These are phyloP conservation scores for Wickerhamomyces chaumierensis DNA, from an alignment of 805 yeast genomes.

Conservation along the genomic window DNA sequence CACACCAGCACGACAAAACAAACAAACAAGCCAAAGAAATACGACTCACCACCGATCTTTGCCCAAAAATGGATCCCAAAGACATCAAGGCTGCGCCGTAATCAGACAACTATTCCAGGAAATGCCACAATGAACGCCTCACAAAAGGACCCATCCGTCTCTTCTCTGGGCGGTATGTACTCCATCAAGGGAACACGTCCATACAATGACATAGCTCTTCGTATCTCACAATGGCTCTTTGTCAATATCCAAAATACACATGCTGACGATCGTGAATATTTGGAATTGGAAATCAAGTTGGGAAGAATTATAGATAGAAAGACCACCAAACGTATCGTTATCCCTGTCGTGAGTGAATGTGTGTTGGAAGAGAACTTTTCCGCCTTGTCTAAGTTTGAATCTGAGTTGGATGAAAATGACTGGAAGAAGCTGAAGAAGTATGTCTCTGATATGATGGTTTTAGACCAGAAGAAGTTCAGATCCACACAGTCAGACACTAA, in stretches of 20 bases:
- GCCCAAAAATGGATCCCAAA: constrained; percentile 62
- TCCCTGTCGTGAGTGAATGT: constrained; percentile 63
- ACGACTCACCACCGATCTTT: constrained; percentile 67
- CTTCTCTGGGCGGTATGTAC: constrained; percentile 1
- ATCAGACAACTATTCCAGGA: constrained; percentile 1
- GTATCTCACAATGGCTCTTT: constrained; percentile 83
- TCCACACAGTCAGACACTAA: constrained; percentile 49
- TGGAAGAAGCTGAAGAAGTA: constrained; percentile 45
- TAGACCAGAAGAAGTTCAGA: constrained; percentile 43
- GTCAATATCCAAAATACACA: constrained; percentile 63
- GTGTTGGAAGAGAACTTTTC: constrained; percentile 39
- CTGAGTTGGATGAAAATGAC: constrained; percentile 55
- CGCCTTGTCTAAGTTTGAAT: constrained; percentile 44
- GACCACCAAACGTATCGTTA: constrained; percentile 46
- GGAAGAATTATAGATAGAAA: constrained; percentile 60
- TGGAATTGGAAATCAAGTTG: constrained; percentile 67
- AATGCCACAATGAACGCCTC: constrained; percentile 2
- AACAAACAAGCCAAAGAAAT: constrained; percentile 32
- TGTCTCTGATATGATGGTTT: constrained; percentile 41
- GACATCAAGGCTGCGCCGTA: constrained; percentile 19
- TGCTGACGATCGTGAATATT: constrained; percentile 36
- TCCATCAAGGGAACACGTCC: constrained; percentile 68
- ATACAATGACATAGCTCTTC: constrained; percentile 68
- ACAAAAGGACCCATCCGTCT: background rate
- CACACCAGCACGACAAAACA: too few relatives aligned